These are phyloP conservation scores for Alloascoidea africana DNA, from an alignment of 805 yeast species.

Conservation along the genomic window DNA sequence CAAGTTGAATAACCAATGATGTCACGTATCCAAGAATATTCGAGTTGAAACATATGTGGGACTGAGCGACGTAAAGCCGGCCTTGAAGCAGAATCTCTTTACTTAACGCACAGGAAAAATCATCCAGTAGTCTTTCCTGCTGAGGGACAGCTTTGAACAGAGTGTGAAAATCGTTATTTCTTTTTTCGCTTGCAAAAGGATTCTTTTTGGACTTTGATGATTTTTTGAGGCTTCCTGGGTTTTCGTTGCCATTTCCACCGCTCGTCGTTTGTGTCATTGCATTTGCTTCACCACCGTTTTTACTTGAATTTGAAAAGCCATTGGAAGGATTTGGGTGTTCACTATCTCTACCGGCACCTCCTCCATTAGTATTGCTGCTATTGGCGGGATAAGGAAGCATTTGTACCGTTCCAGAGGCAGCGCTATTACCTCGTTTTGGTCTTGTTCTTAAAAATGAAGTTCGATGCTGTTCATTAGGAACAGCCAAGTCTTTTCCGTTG, in stretches of 20 bases:
- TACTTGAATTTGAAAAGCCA: too few species aligned
- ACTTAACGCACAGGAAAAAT: slow-evolving; percentile 80
- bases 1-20: slow-evolving; percentile 52
- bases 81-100: slow-evolving; percentile 84
- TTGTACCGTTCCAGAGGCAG: too few species aligned
- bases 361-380: too few species aligned
- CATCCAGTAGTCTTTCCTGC: slow-evolving; percentile 67
- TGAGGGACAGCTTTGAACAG: slow-evolving; percentile 52
- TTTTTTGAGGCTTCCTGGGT: slow-evolving; percentile 7
- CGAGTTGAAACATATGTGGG: slow-evolving; percentile 73
- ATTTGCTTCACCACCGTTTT: too few species aligned
- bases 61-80: slow-evolving; percentile 64
- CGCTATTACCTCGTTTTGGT: too few species aligned
- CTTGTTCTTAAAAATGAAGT: too few species aligned
- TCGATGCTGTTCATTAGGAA: too few species aligned
- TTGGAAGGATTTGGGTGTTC: too few species aligned
- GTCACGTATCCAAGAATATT: slow-evolving; percentile 87
- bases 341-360: too few species aligned
- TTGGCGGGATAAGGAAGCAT: too few species aligned
- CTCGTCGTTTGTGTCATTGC: slow-evolving; percentile 1
- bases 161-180: slow-evolving; percentile 67
- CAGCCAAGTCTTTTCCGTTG: too few species aligned
- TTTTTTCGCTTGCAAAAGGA: slow-evolving; percentile 34
- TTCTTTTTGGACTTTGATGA: too few species aligned
- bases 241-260: slow-evolving; percentile 2